Evolutionary conservation across 2,329 filamentous ascomycete genomes (phyloP).

Genomic region (Fusarium falciforme): DNA sequence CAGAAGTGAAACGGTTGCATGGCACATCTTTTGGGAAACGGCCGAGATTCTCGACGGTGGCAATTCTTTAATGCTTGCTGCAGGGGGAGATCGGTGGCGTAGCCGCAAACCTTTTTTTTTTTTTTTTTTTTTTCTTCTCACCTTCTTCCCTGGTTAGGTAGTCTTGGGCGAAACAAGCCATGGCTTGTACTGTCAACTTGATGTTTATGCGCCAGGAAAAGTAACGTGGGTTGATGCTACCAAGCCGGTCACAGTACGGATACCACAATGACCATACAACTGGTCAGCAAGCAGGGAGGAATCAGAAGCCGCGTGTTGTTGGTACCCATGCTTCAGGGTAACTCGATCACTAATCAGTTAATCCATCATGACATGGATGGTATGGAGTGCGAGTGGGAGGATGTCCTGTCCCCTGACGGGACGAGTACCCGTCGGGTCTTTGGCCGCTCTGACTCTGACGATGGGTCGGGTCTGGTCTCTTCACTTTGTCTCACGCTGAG

Average conservation of each 20-base stretch:
- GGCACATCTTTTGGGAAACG: conserved; percentile 1
- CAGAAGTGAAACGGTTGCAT: conserved; percentile 6
- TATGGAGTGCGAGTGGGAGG: neutral
- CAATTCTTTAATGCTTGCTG: conserved; percentile 6
- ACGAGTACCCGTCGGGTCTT: conserved; percentile 1
- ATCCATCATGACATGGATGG: neutral
- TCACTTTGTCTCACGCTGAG: conserved; percentile 1
- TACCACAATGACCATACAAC: neutral
- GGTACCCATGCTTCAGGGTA: neutral
- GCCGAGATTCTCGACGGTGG: conserved; percentile 7
- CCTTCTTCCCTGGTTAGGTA: conserved; percentile 14
- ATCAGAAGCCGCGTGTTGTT: neutral
- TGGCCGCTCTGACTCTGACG: conserved; percentile 1
- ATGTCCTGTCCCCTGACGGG: neutral
- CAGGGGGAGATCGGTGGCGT: conserved; percentile 32
- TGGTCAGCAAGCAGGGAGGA: neutral
- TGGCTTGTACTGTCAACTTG: neutral
- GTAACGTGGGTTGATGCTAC: neutral
- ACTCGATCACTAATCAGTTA: neutral
- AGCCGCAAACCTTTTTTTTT: conserved; percentile 9
- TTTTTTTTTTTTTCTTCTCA: conserved; percentile 3
- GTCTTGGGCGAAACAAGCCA: neutral
- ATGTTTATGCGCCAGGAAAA: neutral
- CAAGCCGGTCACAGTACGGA: neutral
- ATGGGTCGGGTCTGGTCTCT: neutral